Evolutionary conservation across 306 rosid species (phyloP).

Genomic region (Hippophae gyantsensis): DNA sequence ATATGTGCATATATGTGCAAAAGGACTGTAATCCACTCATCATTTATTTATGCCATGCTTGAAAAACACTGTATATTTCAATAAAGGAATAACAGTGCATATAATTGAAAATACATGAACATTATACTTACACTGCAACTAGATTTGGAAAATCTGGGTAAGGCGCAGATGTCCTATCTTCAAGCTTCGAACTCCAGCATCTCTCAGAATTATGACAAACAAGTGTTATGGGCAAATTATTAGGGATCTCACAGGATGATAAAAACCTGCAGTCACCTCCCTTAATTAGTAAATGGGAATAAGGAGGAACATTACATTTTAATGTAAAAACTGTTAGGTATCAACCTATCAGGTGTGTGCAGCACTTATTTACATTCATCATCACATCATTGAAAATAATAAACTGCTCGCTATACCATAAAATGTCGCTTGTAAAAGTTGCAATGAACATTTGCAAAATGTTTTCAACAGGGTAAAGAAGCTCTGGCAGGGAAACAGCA

Average conservation of each 20-base stretch:
- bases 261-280: slow-evolving; percentile 41
- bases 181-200: slow-evolving; percentile 63
- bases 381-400: background rate
- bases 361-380: too few species aligned
- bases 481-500: slow-evolving; percentile 51
- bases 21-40: background rate
- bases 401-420: slow-evolving; percentile 39
- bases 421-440: slow-evolving; percentile 65
- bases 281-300: background rate
- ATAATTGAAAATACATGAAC: background rate
- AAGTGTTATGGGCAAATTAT: slow-evolving; percentile 52
- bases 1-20: background rate
- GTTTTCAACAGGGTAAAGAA: slow-evolving; percentile 59
- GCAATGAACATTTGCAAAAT: slow-evolving; percentile 58
- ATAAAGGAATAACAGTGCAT: too few species aligned
- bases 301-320: background rate
- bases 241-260: slow-evolving; percentile 58
- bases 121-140: slow-evolving; percentile 43
- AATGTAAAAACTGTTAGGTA: too few species aligned
- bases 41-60: background rate
- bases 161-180: slow-evolving; percentile 45
- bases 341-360: too few species aligned
- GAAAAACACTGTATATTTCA: too few species aligned
- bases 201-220: slow-evolving; percentile 63
- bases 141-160: slow-evolving; percentile 60